Conservation (phyloP, 2,329 filamentous ascomycete genomes). For the Madurella fahalii region DNA sequence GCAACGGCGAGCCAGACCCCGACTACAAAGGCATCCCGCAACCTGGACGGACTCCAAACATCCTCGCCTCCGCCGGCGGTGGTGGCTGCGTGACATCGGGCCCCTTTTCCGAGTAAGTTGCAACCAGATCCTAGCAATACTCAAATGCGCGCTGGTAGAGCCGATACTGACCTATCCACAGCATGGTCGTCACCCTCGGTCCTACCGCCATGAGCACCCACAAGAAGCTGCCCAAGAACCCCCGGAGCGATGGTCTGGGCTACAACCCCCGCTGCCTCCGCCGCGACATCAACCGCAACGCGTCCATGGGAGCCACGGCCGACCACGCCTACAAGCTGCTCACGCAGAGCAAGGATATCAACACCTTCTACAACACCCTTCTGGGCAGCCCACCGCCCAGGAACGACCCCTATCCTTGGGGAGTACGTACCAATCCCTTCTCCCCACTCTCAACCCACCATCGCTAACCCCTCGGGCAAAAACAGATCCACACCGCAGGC, state of each 20-base stretch:
- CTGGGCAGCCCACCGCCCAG: constrained; percentile 36
- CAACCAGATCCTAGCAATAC: too few species aligned
- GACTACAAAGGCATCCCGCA: constrained; percentile 28
- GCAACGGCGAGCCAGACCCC: constrained; percentile 38
- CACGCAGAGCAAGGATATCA: constrained; percentile 34
- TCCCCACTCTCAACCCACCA: neutral
- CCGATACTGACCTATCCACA: constrained; percentile 19
- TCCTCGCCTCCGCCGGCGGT: constrained; percentile 44
- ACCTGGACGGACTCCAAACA: constrained; percentile 34
- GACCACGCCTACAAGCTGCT: constrained; percentile 34
- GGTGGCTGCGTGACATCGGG: constrained; percentile 52
- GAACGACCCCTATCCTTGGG: constrained; percentile 36
- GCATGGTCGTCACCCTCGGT: constrained; percentile 40
- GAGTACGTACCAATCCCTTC: constrained; percentile 27
- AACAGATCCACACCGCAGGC: constrained; percentile 32
- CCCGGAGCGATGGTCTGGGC: constrained; percentile 32
- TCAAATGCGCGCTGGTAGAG: too few species aligned
- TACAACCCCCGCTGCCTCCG: constrained; percentile 42
- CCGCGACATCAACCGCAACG: constrained; percentile 37
- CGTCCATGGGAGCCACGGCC: constrained; percentile 37
- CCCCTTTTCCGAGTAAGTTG: constrained; percentile 41
- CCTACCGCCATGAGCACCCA: constrained; percentile 32
- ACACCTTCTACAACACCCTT: constrained; percentile 39
- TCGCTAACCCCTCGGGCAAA: constrained; percentile 5
- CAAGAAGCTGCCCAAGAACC: constrained; percentile 32